Evolutionary conservation across 208 protist genomes (phyloP).

Genomic region (Wallacemonas rigidus): DNA sequence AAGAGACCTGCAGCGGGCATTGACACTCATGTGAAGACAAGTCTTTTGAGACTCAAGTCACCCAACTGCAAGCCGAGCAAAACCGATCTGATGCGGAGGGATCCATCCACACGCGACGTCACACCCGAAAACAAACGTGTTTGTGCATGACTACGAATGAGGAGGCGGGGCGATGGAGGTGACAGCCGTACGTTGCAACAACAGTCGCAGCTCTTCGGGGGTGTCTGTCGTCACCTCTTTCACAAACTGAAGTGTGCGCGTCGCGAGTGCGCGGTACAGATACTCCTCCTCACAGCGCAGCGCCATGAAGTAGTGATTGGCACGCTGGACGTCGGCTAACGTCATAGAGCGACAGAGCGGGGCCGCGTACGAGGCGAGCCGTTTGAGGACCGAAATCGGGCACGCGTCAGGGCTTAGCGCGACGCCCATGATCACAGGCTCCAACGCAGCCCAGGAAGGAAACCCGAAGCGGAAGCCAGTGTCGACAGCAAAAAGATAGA

Average conservation of each 20-base stretch:
- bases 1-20: not conserved
- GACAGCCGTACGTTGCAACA: conserved; percentile 78
- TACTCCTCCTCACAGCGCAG: conserved; percentile 86
- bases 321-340: conserved; percentile 77
- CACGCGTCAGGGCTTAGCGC: conserved; percentile 44
- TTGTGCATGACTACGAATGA: not conserved
- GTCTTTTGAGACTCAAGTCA: not conserved
- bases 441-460: conserved; percentile 69
- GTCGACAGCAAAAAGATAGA: conserved; percentile 72
- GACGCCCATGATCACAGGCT: conserved; percentile 80
- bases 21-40: not conserved
- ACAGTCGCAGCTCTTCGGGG: conserved; percentile 78
- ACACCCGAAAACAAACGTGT: no score
- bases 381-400: conserved; percentile 44
- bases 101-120: no score
- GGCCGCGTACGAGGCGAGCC: conserved; percentile 63
- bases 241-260: conserved; percentile 82
- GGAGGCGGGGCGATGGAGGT: conserved; percentile 20
- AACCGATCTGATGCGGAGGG: no score
- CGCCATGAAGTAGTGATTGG: conserved; percentile 74
- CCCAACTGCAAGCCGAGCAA: not conserved
- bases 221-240: conserved; percentile 90
- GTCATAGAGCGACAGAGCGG: conserved; percentile 76
- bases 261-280: conserved; percentile 75
- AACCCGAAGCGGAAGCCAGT: conserved; percentile 77